Evolutionary conservation across 345 rosid species (phyloP).

Genomic region (Murraya koenigii): DNA sequence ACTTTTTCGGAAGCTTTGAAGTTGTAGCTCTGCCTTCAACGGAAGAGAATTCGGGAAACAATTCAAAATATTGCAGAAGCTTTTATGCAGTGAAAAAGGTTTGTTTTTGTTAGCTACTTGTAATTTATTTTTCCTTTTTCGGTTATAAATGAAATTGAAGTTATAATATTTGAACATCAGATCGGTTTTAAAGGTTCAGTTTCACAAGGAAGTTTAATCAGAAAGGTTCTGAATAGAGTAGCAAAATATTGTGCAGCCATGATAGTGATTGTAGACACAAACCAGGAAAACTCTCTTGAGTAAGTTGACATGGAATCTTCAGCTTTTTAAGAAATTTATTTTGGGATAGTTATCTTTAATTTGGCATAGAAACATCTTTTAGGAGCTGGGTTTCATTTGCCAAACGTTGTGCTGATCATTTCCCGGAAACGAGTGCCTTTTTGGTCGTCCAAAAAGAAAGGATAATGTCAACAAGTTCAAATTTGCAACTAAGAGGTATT

Average conservation of each 20-base stretch:
- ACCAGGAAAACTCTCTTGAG: conserved; percentile 20
- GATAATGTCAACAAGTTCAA: conserved; percentile 2
- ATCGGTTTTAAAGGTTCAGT: background rate
- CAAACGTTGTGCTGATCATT: background rate
- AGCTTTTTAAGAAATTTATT: no score
- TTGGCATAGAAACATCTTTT: background rate
- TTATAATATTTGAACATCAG: conserved; percentile 12
- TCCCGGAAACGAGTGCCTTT: conserved; percentile 10
- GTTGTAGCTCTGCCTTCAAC: background rate
- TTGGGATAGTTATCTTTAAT: no score
- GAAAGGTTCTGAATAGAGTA: conserved; percentile 17
- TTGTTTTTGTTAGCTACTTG: background rate
- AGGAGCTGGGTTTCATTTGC: conserved; percentile 24
- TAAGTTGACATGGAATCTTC: conserved; percentile 9
- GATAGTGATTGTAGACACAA: conserved; percentile 14
- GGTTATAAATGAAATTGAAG: background rate
- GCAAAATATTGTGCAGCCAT: conserved; percentile 11
- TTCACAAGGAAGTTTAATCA: conserved; percentile 6
- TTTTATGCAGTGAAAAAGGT: conserved; percentile 19
- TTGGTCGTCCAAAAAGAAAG: conserved; percentile 17
- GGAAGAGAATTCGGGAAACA: background rate
- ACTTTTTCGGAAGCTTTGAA: background rate
- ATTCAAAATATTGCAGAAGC: conserved; percentile 3
- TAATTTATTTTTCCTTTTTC: background rate
- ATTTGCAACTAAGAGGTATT: conserved; percentile 27